These are phyloP conservation scores for Penicillium taxi DNA, from an alignment of 495 filamentous ascomycete species.

Conservation along the genomic window DNA sequence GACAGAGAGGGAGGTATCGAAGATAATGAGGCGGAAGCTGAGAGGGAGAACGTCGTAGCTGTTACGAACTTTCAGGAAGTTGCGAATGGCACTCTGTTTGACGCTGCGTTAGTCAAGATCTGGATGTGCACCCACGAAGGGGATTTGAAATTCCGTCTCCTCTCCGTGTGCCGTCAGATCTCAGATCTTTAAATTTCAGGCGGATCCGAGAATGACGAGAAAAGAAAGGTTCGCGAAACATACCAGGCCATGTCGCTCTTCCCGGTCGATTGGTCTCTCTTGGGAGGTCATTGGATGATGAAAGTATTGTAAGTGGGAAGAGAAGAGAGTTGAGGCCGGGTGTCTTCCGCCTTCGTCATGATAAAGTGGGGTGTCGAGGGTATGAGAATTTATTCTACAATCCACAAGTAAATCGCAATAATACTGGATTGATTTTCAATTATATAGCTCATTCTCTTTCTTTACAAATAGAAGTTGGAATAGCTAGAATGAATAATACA, in stretches of 20 bases:
- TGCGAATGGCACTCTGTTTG: constrained; percentile 73
- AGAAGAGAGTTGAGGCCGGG: constrained; percentile 18
- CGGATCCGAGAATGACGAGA: constrained; percentile 3
- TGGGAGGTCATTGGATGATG: constrained; percentile 58
- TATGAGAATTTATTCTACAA: neutral
- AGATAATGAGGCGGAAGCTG: constrained; percentile 89
- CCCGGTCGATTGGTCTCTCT: constrained; percentile 71
- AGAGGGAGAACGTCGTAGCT: constrained; percentile 99
- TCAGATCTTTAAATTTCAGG: constrained; percentile 10
- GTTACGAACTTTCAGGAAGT: constrained; percentile 92
- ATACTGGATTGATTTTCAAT: too few species aligned
- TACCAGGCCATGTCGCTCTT: constrained; percentile 90
- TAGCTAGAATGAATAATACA: too few species aligned
- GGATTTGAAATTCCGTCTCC: constrained; percentile 9
- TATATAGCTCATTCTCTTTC: too few species aligned
- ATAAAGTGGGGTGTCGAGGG: constrained; percentile 7
- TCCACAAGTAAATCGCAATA: too few species aligned
- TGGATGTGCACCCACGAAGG: constrained; percentile 14
- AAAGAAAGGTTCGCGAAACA: constrained; percentile 29
- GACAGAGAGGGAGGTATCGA: constrained; percentile 90
- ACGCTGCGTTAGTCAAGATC: constrained; percentile 27
- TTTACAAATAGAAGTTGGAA: too few species aligned
- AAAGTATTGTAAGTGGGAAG: constrained; percentile 54
- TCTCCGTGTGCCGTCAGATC: constrained; percentile 3
- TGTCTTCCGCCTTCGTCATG: constrained; percentile 27